Conservation (phyloP, 495 filamentous ascomycete species). For the Hypomontagnella monticulosa region DNA sequence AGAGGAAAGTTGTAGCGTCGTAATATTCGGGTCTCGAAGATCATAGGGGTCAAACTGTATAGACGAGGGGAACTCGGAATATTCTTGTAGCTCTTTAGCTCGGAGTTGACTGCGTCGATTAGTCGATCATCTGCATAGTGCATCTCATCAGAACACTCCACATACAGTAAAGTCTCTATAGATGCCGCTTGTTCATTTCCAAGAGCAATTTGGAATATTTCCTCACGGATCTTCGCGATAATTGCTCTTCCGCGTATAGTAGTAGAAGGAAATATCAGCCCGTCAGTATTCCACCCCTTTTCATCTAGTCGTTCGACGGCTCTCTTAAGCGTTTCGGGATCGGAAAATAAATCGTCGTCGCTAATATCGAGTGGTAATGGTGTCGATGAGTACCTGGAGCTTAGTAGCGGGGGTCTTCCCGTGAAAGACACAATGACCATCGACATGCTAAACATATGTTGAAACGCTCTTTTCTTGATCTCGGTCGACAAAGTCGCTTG, state of each 20-base stretch:
- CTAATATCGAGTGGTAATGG: slow-evolving; percentile 67
- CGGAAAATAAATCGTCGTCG: slow-evolving; percentile 60
- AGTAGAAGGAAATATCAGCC: slow-evolving; percentile 51
- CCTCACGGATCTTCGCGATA: slow-evolving; percentile 61
- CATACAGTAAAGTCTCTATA: slow-evolving; percentile 58
- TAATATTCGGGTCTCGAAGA: slow-evolving; percentile 39
- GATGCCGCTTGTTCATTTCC: slow-evolving; percentile 56
- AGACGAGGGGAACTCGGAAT: slow-evolving; percentile 43
- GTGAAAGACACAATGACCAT: slow-evolving; percentile 64
- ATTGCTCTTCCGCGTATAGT: slow-evolving; percentile 60
- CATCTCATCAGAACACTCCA: neutral
- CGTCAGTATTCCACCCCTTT: slow-evolving; percentile 64
- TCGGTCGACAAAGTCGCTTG: slow-evolving; percentile 41
- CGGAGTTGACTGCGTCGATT: slow-evolving; percentile 23
- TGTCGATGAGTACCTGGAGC: slow-evolving; percentile 63
- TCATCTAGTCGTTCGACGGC: slow-evolving; percentile 58
- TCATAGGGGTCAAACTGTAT: slow-evolving; percentile 47
- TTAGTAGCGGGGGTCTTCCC: slow-evolving; percentile 66
- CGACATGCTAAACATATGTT: slow-evolving; percentile 61
- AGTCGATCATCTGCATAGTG: neutral
- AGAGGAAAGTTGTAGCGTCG: slow-evolving; percentile 32
- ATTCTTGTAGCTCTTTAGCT: slow-evolving; percentile 26
- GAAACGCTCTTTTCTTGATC: slow-evolving; percentile 58
- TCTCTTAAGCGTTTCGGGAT: slow-evolving; percentile 52
- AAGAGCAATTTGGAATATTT: slow-evolving; percentile 68